Evolutionary conservation across 192 early-diverging fungal species (phyloP), one percentile per base, ranked within the genome.

Genomic region (Chytriomyces hyalinus): DNA sequence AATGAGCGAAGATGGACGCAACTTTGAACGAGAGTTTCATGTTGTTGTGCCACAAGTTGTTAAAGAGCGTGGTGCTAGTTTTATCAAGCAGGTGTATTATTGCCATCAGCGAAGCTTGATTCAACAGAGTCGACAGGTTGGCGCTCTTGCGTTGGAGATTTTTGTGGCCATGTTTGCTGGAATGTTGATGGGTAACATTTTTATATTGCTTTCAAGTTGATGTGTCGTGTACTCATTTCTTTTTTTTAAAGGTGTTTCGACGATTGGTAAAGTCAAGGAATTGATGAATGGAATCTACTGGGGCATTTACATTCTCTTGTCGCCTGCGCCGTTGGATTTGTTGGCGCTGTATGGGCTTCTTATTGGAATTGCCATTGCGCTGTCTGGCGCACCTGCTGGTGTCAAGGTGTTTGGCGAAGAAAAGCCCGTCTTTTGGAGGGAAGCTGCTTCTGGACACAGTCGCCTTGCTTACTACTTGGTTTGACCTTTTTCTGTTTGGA

Each of bases 401-500:
- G 84, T 86, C 0, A 87, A 86, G 28, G 79, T 87, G 17, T 87
- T 87, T 83, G 72, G 80, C 17, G 81, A 84, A 43, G 86, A 87
- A 61, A 84, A 82, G 59, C 50, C 81, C 13, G 83, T 87, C 6
- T 87, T 76, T 78, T 87, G 84, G 84, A 73, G 86, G 28, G 86
- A 87, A 61, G 83, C 84, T 26, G 78, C 81, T 3, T 62, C 84
- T 6, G 86, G 86, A 24, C 86, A 87, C 61, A 77, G 67, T 62
- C 57, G 70, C 43, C 24, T 63, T 49, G 77, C 75, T 2, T 80
- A 71, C 72, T 82, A 68, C 74, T 20, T 78, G 67, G 82, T 75
- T 49, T 47, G 67, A 49, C 5, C 71, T 51, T 72, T 22, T 45
- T 61, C 26, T 28, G 48, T 69, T 69, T 71, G 47, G 49, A 36